phyloP scores from a whole-genome alignment of 2,329 filamentous ascomycete species.

The Verticillium nonalfalfae region DNA sequence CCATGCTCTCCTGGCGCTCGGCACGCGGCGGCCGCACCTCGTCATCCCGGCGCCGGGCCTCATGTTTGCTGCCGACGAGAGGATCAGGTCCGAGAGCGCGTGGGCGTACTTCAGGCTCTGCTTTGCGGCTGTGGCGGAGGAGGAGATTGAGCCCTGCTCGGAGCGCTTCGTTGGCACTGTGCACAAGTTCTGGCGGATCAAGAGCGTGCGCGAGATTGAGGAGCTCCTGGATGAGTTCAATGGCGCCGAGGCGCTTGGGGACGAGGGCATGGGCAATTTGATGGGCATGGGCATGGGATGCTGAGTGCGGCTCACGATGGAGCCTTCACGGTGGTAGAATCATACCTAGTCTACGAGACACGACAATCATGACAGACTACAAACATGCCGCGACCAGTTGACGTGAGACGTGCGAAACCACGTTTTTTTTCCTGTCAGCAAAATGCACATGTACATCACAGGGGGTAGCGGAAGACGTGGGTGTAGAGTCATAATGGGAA shows the following conservation, averaged over 20 bases:
- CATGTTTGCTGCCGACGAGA: slow-evolving; percentile 65
- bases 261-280: slow-evolving; percentile 20
- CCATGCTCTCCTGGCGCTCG: slow-evolving; percentile 62
- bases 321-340: not conserved
- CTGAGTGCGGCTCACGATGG: slow-evolving; percentile 5
- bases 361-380: not conserved
- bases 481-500: slow-evolving; percentile 5
- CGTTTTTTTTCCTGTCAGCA: no score
- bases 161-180: slow-evolving; percentile 62
- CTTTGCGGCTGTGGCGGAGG: slow-evolving; percentile 76
- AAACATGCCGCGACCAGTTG: not conserved
- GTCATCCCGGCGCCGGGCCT: slow-evolving; percentile 65
- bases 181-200: slow-evolving; percentile 71
- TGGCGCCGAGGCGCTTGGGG: slow-evolving; percentile 7
- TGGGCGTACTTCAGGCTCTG: slow-evolving; percentile 74
- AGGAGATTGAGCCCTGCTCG: slow-evolving; percentile 57
- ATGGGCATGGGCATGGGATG: slow-evolving; percentile 20
- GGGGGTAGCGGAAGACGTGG: no score
- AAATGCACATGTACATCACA: not conserved
- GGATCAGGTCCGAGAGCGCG: slow-evolving; percentile 50
- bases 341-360: not conserved
- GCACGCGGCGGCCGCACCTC: slow-evolving; percentile 62
- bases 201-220: slow-evolving; percentile 59
- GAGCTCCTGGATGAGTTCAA: slow-evolving; percentile 40
- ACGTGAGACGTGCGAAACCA: no score